A percentile compares a stretch with the other conserved stretches of the same genome.
Evolutionary conservation across 192 early-diverging fungal genomes (phyloP).

Genomic region (Backusella tarrabulga): DNA sequence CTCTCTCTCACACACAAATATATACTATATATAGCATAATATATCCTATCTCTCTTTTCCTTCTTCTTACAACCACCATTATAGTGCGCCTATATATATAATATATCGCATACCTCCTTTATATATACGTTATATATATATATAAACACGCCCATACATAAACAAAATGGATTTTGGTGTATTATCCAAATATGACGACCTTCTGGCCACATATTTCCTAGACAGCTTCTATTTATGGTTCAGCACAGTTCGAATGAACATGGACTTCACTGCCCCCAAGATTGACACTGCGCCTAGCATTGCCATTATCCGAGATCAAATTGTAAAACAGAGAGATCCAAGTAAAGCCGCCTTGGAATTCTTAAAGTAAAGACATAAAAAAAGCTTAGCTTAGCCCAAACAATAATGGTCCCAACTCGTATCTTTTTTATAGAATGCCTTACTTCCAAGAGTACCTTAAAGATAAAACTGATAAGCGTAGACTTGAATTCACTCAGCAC

Average conservation of each 20-base stretch:
- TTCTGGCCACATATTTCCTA: conserved; percentile 46
- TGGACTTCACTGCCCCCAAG: conserved; percentile 30
- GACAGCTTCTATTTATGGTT: conserved; percentile 52
- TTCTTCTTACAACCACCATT: no score
- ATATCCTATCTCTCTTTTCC: no score
- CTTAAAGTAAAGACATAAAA: background rate
- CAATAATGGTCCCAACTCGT: background rate
- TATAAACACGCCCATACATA: background rate
- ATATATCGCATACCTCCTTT: background rate
- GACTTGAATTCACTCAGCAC: conserved; percentile 45
- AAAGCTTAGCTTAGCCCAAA: no score
- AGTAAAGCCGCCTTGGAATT: conserved; percentile 15
- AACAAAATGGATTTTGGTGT: conserved; percentile 44
- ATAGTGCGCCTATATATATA: no score
- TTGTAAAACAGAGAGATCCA: conserved; percentile 35
- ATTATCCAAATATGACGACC: conserved; percentile 50
- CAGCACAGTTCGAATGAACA: conserved; percentile 48
- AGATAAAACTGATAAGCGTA: conserved; percentile 28
- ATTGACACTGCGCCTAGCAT: conserved; percentile 28
- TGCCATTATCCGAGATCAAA: conserved; percentile 39
- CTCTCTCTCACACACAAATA: no score
- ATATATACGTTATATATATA: background rate
- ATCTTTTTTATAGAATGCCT: background rate
- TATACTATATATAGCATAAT: no score
- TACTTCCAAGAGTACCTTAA: conserved; percentile 33